phyloP scores from a whole-genome alignment of 164 flowering plant genomes.

The Magnolia kwangsiensis region DNA sequence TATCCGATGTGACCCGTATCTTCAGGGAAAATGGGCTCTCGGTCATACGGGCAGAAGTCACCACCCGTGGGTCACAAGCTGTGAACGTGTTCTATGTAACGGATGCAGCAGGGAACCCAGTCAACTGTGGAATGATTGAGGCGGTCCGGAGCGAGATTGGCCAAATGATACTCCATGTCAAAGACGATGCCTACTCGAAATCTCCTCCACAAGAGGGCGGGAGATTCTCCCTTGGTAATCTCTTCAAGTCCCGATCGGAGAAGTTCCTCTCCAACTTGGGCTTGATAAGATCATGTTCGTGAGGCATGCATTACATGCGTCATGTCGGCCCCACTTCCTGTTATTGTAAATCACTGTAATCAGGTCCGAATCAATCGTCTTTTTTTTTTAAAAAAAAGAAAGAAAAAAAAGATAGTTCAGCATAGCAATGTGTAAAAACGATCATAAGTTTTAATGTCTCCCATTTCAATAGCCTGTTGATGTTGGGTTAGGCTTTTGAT shows the following conservation, averaged over 20 bases:
- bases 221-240: conserved; percentile 62
- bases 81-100: conserved; percentile 79
- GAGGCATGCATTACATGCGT: neutral
- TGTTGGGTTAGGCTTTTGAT: neutral
- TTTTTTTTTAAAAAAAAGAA: neutral
- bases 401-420: too few species aligned
- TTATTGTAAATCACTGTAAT: conserved; percentile 15
- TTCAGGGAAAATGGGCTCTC: conserved; percentile 89
- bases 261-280: conserved; percentile 80
- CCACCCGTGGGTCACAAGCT: conserved; percentile 80
- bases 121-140: conserved; percentile 74
- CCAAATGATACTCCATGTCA: conserved; percentile 53
- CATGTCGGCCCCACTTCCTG: neutral
- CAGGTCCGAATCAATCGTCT: neutral
- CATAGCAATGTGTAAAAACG: neutral
- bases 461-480: conserved; percentile 11
- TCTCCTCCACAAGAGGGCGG: conserved; percentile 52
- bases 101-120: conserved; percentile 68
- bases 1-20: conserved; percentile 88
- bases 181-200: conserved; percentile 45
- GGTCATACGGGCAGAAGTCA: conserved; percentile 85
- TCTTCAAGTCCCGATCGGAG: conserved; percentile 74
- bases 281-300: conserved; percentile 62
- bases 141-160: conserved; percentile 77
- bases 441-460: neutral